Conservation (phyloP, 108 stramenopile species). For the Cyclotella sp. region DNA sequence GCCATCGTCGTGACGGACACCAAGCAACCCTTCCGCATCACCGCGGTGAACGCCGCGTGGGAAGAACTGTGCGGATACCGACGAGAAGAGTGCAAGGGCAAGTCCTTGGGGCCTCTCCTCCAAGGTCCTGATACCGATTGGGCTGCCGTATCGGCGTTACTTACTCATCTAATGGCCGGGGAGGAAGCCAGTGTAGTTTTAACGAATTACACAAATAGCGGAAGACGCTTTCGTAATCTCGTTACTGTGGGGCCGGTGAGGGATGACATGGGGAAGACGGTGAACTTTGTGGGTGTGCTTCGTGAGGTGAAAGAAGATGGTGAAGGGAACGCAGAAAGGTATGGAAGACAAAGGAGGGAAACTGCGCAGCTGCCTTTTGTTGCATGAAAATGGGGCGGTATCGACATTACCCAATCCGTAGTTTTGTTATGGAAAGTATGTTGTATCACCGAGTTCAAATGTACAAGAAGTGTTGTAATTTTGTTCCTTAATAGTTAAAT, state of each 20-base stretch:
- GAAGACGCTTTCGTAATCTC: constrained; percentile 70
- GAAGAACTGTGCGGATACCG: constrained; percentile 74
- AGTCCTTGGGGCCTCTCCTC: constrained; percentile 60
- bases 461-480: background rate
- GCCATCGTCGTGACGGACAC: constrained; percentile 79
- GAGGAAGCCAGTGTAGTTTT: constrained; percentile 72
- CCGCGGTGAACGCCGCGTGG: constrained; percentile 78
- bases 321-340: background rate
- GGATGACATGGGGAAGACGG: constrained; percentile 57
- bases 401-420: background rate
- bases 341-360: background rate
- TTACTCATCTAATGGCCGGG: constrained; percentile 58
- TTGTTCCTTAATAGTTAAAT: no score
- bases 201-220: constrained; percentile 77
- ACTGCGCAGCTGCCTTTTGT: constrained; percentile 11
- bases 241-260: constrained; percentile 69
- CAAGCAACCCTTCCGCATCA: constrained; percentile 65
- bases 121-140: constrained; percentile 73
- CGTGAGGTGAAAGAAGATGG: constrained; percentile 56
- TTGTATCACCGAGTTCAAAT: background rate
- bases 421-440: background rate
- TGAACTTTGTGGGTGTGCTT: constrained; percentile 81
- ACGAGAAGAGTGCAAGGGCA: constrained; percentile 62
- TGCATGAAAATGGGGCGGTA: background rate
- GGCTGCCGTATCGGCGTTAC: constrained; percentile 56